Evolutionary conservation across 108 stramenopile genomes (phyloP), one percentile per base, ranked within the genome.

Genomic region (Poteriospumella lacustris): DNA sequence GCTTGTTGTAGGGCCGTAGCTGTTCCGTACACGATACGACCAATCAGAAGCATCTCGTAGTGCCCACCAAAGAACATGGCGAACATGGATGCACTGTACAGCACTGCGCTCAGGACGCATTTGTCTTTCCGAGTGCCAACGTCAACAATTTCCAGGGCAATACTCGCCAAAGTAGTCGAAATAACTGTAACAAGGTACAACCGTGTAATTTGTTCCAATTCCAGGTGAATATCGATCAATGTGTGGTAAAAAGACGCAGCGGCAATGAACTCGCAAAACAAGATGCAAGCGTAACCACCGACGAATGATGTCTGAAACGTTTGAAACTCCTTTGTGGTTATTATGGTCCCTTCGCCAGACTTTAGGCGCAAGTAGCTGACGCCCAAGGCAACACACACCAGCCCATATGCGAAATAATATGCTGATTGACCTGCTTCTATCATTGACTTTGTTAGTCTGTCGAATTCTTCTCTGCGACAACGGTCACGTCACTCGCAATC

Each of bases 311-410:
- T 5, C 31, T 73, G 70, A 73, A 73, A 73, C 3, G 24, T 73
- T 38, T 73, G 12, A 34, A 73, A 73, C 31, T 73, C 70, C 28
- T 44, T 73, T 38, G 70, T 73, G 43, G 70, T 73, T 5, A 73
- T 73, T 28, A 56, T 5, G 9, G 24, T 12, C 9, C 44, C 47
- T 56, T 73, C 70, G 19, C 9, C 36, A 5, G 44, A 52, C 40
- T 42, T 24, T 36, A 42, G 3, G 9, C 31, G 12, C 28, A 73
- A 33, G 36, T 12, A 56, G 5, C 5, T 5, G 3, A 73, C 44
- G 24, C 70, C 43, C 9, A 73, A 26, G 12, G 24, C 36, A 33
- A 9, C 70, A 73, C 70, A 73, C 5, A 73, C 12, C 12, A 73
- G 26, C 5, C 40, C 70, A 42, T 73, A 73, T 5, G 5, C 38